These are phyloP conservation scores for Lentinula lateritia DNA, from an alignment of 768 basidiomycete species.

Conservation along the genomic window DNA sequence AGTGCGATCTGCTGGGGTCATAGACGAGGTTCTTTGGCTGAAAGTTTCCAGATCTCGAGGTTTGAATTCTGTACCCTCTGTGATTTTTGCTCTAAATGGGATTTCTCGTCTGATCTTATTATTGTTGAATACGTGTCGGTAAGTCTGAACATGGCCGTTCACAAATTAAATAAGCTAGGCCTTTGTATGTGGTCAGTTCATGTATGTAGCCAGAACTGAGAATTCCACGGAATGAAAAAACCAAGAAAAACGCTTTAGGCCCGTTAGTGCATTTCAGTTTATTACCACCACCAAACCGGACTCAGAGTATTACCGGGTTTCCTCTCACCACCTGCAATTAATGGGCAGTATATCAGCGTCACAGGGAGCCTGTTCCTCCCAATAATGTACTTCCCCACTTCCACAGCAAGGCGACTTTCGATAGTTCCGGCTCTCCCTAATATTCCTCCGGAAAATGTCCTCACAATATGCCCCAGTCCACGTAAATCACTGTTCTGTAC, in stretches of 20 bases:
- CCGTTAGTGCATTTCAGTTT: background rate
- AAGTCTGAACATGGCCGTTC: too few relatives aligned
- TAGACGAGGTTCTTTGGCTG: too few relatives aligned
- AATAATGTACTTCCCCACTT: slow-evolving; percentile 82
- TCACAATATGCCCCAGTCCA: slow-evolving; percentile 59
- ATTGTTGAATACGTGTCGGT: too few relatives aligned
- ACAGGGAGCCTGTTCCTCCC: background rate
- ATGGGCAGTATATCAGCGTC: background rate
- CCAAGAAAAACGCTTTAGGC: background rate
- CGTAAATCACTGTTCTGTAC: slow-evolving; percentile 76
- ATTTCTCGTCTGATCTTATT: too few relatives aligned
- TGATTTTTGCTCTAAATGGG: too few relatives aligned
- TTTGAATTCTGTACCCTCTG: too few relatives aligned
- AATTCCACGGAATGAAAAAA: too few relatives aligned
- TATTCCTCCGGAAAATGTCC: slow-evolving; percentile 48
- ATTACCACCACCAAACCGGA: background rate
- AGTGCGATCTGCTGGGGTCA: too few relatives aligned
- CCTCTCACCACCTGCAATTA: background rate
- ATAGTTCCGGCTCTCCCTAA: slow-evolving; percentile 66
- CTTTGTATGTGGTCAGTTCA: too few relatives aligned
- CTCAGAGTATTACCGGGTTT: background rate
- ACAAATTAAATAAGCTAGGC: too few relatives aligned
- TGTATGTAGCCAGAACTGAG: too few relatives aligned
- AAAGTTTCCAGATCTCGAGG: too few relatives aligned
- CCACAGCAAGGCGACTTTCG: slow-evolving; percentile 68